Conservation (phyloP, 495 filamentous ascomycete species). For the Neurospora sublineolata region DNA sequence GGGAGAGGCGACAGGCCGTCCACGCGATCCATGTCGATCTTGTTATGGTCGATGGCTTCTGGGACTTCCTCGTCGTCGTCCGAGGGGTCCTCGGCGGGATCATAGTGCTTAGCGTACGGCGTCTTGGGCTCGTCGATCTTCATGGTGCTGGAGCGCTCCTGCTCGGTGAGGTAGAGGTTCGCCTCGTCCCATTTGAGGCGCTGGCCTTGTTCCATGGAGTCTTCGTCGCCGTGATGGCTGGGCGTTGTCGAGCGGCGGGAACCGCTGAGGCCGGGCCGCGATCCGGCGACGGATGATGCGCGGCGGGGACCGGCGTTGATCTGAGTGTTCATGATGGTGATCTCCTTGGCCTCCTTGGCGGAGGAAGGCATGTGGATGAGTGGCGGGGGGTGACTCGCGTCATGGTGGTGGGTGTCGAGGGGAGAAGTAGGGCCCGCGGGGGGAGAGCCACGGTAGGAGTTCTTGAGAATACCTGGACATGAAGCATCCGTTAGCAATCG, state of each 20-base stretch:
- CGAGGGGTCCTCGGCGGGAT: slow-evolving; percentile 72
- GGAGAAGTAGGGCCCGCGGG: slow-evolving; percentile 32
- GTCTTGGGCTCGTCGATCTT: slow-evolving; percentile 99
- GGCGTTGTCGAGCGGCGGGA: slow-evolving; percentile 50
- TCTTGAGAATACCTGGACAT: slow-evolving; percentile 81
- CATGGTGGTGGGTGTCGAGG: slow-evolving; percentile 18
- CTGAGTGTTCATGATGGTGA: slow-evolving; percentile 86
- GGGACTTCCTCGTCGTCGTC: slow-evolving; percentile 64
- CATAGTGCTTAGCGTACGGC: slow-evolving; percentile 82
- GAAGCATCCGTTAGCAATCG: not conserved
- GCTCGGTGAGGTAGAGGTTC: slow-evolving; percentile 90
- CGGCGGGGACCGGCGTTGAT: slow-evolving; percentile 86
- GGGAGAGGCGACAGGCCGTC: slow-evolving; percentile 20
- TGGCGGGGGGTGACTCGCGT: slow-evolving; percentile 9
- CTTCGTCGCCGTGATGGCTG: slow-evolving; percentile 27
- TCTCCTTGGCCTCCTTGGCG: slow-evolving; percentile 62
- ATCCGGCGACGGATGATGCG: slow-evolving; percentile 56
- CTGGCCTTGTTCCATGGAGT: slow-evolving; percentile 43
- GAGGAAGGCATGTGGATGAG: slow-evolving; percentile 23
- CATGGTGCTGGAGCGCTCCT: slow-evolving; percentile 90
- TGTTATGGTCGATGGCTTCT: slow-evolving; percentile 19
- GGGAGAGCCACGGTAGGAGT: slow-evolving; percentile 55
- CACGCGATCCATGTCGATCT: slow-evolving; percentile 24
- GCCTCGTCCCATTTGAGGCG: slow-evolving; percentile 97
- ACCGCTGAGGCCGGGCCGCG: slow-evolving; percentile 48